Evolutionary conservation across 352 stramenopile species (phyloP).

Genomic region (Phytophthora ramorum): DNA sequence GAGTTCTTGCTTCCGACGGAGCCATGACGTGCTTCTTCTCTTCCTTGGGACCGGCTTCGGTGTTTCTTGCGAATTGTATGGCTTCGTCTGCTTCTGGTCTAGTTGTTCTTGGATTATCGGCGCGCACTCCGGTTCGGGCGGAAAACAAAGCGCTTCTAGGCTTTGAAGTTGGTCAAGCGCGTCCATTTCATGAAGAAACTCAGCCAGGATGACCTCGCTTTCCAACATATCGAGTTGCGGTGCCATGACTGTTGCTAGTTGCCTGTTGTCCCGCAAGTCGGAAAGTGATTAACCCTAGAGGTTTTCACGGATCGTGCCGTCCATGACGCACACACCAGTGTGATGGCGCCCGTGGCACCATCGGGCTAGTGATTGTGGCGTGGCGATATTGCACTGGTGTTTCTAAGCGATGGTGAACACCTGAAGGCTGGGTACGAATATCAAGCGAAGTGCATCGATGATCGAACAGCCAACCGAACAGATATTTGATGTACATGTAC

Average conservation of each 20-base stretch:
- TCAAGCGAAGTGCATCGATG: neutral
- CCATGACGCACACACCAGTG: neutral
- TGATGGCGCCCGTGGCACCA: neutral
- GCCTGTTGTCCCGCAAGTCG: constrained; percentile 19
- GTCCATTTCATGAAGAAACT: constrained; percentile 33
- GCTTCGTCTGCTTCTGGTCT: neutral
- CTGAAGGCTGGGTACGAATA: constrained; percentile 18
- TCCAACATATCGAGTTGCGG: constrained; percentile 19
- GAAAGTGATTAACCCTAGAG: constrained; percentile 20
- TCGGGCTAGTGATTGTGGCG: constrained; percentile 10
- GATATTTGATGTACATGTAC: neutral
- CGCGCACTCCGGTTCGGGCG: neutral
- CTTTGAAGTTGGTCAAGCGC: constrained; percentile 14
- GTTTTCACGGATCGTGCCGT: neutral
- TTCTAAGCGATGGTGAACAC: constrained; percentile 3
- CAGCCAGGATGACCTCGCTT: constrained; percentile 16
- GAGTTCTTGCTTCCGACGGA: constrained; percentile 34
- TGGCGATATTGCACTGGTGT: neutral
- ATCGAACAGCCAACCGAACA: neutral
- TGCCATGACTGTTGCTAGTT: constrained; percentile 2
- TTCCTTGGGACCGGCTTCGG: neutral
- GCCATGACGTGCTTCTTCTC: constrained; percentile 32
- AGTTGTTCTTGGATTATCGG: neutral
- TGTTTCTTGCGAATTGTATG: neutral
- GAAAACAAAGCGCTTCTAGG: neutral